These are phyloP conservation scores for Hypholoma sublateritium DNA, from an alignment of 768 basidiomycete species.

Conservation along the genomic window DNA sequence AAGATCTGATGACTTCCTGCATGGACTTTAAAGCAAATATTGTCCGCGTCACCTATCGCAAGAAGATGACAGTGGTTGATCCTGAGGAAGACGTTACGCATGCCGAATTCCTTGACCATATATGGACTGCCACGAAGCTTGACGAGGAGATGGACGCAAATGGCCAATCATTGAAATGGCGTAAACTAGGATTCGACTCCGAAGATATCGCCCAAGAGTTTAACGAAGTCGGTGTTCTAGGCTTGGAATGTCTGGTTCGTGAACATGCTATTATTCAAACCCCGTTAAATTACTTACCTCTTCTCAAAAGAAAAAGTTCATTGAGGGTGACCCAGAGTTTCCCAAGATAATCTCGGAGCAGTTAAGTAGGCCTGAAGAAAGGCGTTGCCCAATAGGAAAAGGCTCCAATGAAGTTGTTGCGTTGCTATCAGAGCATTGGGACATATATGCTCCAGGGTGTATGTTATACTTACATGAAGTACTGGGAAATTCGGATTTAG, in stretches of 20 bases:
- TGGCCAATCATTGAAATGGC: constrained; percentile 64
- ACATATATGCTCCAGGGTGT: constrained; percentile 86
- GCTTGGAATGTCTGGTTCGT: constrained; percentile 77
- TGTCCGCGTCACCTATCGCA: constrained; percentile 73
- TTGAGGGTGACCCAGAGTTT: constrained; percentile 72
- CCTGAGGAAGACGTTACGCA: constrained; percentile 62
- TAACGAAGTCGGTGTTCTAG: constrained; percentile 74
- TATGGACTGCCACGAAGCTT: constrained; percentile 68
- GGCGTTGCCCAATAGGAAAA: constrained; percentile 79
- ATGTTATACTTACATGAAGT: constrained; percentile 24
- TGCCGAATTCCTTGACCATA: constrained; percentile 53
- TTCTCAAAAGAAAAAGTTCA: constrained; percentile 57
- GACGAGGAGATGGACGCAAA: constrained; percentile 49
- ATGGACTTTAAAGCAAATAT: constrained; percentile 90
- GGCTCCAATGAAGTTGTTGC: constrained; percentile 88
- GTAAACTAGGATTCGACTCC: constrained; percentile 72
- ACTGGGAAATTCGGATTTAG: neutral
- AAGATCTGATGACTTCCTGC: constrained; percentile 73
- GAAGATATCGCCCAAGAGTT: constrained; percentile 81
- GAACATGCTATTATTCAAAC: neutral
- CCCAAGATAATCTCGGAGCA: constrained; percentile 83
- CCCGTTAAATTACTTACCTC: neutral
- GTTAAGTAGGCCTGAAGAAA: constrained; percentile 66
- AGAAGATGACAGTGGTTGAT: constrained; percentile 79
- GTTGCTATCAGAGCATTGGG: constrained; percentile 82